Evolutionary conservation across 495 filamentous ascomycete species (phyloP), one percentile per base, ranked within the genome.

Genomic region (Podospora pseudoanserina): DNA sequence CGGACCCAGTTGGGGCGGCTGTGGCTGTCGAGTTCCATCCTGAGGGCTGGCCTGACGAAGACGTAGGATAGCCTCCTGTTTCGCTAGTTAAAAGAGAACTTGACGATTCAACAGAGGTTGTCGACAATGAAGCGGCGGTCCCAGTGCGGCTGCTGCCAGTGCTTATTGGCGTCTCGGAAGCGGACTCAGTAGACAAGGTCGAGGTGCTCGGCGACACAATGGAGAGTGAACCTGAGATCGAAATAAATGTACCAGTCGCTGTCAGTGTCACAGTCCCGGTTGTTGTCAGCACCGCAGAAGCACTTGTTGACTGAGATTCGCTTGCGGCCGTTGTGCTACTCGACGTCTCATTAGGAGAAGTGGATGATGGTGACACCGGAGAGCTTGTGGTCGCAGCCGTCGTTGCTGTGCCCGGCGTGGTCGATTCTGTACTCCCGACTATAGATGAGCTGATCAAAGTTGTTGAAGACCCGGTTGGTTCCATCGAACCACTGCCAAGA

Each of bases 211-310:
- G 39, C 9, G 55, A 20, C n/a, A 58, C 23, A 9, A 58, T 26
- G 55, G 55, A 58, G 6, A 34, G 3, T 28, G 59, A 28, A 16
- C 59, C 59, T 18, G 59, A 61, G 7, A 28, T 30, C 4, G 59
- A 61, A 26, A 61, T 27, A 61, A 61, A 61, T n/a, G 59, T 61
- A 26, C 23, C 59, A 27, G 59, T 61, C 18, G 61, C 34, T 49
- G 61, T 63, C n/a, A 63, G 13, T 5, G 61, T 63, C 61, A 63
- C 32, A 26, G 55, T 26, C 18, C 55, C 55, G 5, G 55, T 58
- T 2, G 23, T 58, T 39, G 61, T 63, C 11, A 26, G 30, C 34
- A 32, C 30, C 19, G 34, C 15, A 9, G 32, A 63, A 19, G 61
- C 15, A 32, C 13, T 63, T 18, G 34, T 9, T 49, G 61, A 3